Evolutionary conservation across 2,329 filamentous ascomycete genomes (phyloP).

Genomic region (Aureobasidium namibiae): DNA sequence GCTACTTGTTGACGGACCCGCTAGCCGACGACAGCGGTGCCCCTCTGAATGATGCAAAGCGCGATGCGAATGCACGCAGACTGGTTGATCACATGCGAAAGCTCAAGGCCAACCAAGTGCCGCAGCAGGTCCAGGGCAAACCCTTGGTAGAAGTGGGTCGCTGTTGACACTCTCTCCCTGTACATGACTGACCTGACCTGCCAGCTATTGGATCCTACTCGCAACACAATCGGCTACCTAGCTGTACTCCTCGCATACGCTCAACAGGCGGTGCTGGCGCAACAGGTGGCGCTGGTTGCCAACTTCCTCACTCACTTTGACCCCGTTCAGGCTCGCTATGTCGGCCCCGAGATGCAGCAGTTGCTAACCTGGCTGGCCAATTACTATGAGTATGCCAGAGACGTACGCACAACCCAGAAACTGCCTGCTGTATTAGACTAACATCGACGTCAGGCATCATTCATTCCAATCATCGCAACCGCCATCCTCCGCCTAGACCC

Average conservation of each 20-base stretch:
- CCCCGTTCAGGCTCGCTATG: slow-evolving; percentile 47
- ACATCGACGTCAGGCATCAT: slow-evolving; percentile 20
- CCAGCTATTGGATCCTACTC: slow-evolving; percentile 43
- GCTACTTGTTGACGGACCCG: background rate
- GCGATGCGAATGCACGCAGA: background rate
- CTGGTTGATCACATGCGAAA: slow-evolving; percentile 3
- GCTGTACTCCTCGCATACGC: slow-evolving; percentile 40
- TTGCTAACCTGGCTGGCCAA: slow-evolving; percentile 33
- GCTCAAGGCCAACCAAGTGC: slow-evolving; percentile 1
- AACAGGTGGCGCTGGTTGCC: slow-evolving; percentile 36
- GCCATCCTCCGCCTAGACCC: slow-evolving; percentile 62
- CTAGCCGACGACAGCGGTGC: background rate
- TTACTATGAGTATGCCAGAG: slow-evolving; percentile 7
- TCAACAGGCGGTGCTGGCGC: slow-evolving; percentile 17
- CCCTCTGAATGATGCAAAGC: background rate
- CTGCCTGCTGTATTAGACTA: background rate
- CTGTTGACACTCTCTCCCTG: too few relatives aligned
- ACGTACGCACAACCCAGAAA: slow-evolving; percentile 9
- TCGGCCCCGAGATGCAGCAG: slow-evolving; percentile 38
- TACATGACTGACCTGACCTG: background rate
- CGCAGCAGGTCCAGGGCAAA: slow-evolving; percentile 5
- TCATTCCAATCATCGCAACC: slow-evolving; percentile 32
- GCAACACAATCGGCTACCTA: slow-evolving; percentile 53
- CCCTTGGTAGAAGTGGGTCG: background rate
- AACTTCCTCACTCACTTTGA: slow-evolving; percentile 42